Evolutionary conservation across 306 rosid species (phyloP).

Genomic region (Corylus avellana): DNA sequence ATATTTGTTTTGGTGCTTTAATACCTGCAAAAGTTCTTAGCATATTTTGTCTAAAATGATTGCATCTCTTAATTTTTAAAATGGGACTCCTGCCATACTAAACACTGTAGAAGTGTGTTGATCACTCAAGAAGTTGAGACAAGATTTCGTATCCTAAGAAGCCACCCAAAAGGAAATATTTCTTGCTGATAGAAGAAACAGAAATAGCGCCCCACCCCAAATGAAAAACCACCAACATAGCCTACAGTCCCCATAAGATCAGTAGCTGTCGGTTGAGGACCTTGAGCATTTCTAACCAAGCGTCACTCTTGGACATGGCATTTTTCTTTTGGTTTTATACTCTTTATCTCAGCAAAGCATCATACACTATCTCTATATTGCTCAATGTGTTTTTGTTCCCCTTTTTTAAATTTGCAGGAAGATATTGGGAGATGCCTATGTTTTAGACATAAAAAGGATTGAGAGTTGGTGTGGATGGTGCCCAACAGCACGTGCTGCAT

Average conservation of each 20-base stretch:
- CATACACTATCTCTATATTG: background rate
- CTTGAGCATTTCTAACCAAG: background rate
- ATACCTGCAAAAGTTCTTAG: background rate
- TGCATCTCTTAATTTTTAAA: constrained; percentile 1
- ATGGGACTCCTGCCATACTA: background rate
- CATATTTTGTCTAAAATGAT: constrained; percentile 5
- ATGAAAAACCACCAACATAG: too few relatives aligned
- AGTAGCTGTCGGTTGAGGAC: background rate
- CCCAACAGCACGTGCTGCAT: background rate
- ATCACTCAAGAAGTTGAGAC: background rate
- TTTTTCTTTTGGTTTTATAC: background rate
- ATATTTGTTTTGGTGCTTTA: background rate
- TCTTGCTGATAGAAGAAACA: too few relatives aligned
- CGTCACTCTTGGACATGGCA: background rate
- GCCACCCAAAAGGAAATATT: background rate
- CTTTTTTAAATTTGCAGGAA: too few relatives aligned
- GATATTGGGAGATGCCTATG: background rate
- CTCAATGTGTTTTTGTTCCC: background rate
- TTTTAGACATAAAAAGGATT: too few relatives aligned
- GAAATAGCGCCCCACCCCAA: too few relatives aligned
- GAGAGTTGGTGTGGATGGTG: too few relatives aligned
- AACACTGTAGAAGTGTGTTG: background rate
- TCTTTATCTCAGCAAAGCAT: background rate
- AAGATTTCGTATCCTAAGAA: background rate
- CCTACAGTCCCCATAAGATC: too few relatives aligned